A percentile compares a stretch with the other conserved stretches of the same genome.
Evolutionary conservation across 176 grass and related monocot species (phyloP).

Genomic region (Luzula sylvatica): DNA sequence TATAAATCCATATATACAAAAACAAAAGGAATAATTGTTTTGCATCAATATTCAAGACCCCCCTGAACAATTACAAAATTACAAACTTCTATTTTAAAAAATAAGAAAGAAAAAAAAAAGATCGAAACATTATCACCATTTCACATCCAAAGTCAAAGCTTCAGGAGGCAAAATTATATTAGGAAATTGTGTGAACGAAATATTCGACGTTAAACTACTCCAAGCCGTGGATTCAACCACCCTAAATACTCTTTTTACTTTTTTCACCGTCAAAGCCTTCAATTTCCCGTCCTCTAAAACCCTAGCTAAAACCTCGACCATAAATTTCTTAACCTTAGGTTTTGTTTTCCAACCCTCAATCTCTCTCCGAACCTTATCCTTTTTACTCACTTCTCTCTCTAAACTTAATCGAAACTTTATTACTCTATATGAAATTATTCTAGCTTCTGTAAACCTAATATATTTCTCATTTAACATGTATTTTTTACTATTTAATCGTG

Average conservation of each 20-base stretch:
- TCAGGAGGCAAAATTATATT: slow-evolving; percentile 65
- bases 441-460: slow-evolving; percentile 51
- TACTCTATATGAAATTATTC: slow-evolving; percentile 33
- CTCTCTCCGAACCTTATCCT: slow-evolving; percentile 38
- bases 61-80: too few relatives aligned
- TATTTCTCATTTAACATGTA: slow-evolving; percentile 21
- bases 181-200: slow-evolving; percentile 74
- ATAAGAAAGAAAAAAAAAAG: too few relatives aligned
- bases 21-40: too few relatives aligned
- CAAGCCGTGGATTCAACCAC: slow-evolving; percentile 46
- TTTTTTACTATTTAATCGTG: slow-evolving; percentile 32
- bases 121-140: slow-evolving; percentile 50
- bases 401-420: slow-evolving; percentile 68
- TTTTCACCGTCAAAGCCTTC: slow-evolving; percentile 57
- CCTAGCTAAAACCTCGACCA: slow-evolving; percentile 50
- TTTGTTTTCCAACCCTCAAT: slow-evolving; percentile 63
- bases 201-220: slow-evolving; percentile 68
- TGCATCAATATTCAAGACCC: too few relatives aligned
- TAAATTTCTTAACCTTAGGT: slow-evolving; percentile 32
- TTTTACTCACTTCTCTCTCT: slow-evolving; percentile 49
- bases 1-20: too few relatives aligned
- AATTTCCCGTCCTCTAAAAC: slow-evolving; percentile 45
- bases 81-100: too few relatives aligned
- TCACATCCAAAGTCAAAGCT: slow-evolving; percentile 59
- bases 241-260: slow-evolving; percentile 32